Conservation (phyloP, 2,329 filamentous ascomycete species). For the Pseudopithomyces maydicus region DNA sequence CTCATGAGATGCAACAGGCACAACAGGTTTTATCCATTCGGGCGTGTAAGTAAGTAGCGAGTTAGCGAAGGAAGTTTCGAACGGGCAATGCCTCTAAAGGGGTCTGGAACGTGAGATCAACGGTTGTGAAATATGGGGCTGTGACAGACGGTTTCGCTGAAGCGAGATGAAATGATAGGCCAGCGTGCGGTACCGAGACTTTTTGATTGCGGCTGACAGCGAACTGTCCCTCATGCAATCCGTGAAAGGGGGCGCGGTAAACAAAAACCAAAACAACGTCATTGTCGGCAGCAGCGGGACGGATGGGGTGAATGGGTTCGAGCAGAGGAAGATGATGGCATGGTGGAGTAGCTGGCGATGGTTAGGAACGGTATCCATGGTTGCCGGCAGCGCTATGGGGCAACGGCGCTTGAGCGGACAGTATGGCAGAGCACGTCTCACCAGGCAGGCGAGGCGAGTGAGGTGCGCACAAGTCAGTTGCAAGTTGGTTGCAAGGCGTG, state of each 20-base stretch:
- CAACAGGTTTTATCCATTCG: neutral
- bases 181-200: neutral
- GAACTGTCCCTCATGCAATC: neutral
- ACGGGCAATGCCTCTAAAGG: neutral
- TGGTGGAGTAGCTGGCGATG: neutral
- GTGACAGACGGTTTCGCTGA: neutral
- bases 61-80: neutral
- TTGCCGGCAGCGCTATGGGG: no score
- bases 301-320: neutral
- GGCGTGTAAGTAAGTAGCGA: neutral
- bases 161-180: slow-evolving; percentile 7
- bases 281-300: neutral
- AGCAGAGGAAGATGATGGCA: neutral
- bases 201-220: neutral
- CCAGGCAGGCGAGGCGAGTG: neutral
- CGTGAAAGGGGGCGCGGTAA: neutral
- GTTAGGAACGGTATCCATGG: no score
- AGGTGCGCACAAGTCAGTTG: no score
- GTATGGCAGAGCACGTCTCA: no score
- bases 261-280: neutral
- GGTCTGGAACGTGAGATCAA: slow-evolving; percentile 1
- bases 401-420: no score
- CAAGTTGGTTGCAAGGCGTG: no score
- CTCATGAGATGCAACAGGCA: neutral
- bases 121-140: slow-evolving; percentile 4